These are phyloP conservation scores for Primulina tabacum DNA, from an alignment of 257 asterid genomes.

Conservation along the genomic window DNA sequence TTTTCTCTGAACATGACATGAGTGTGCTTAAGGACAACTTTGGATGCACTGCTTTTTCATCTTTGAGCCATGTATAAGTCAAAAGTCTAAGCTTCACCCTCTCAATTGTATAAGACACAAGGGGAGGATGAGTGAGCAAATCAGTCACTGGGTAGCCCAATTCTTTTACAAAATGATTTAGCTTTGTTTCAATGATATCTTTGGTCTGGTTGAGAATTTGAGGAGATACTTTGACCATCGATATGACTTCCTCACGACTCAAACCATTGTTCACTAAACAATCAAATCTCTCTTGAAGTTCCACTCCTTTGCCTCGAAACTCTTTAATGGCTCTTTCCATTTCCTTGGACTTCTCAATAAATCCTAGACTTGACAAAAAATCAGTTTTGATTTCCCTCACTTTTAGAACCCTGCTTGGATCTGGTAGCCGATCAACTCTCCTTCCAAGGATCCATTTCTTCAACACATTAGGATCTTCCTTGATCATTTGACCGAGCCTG, in stretches of 20 bases:
- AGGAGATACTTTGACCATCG: conserved; percentile 48
- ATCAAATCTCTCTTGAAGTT: conserved; percentile 70
- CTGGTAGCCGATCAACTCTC: conserved; percentile 33
- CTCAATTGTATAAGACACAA: conserved; percentile 38
- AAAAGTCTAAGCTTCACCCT: conserved; percentile 54
- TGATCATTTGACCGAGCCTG: conserved; percentile 47
- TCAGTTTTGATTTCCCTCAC: conserved; percentile 39
- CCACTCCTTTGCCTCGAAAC: conserved; percentile 55
- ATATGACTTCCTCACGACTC: conserved; percentile 38
- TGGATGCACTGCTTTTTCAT: conserved; percentile 35
- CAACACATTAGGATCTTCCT: conserved; percentile 51
- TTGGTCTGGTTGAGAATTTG: conserved; percentile 60
- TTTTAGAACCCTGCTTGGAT: conserved; percentile 28
- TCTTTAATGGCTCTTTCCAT: conserved; percentile 52
- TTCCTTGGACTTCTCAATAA: conserved; percentile 51
- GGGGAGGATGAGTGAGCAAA: conserved; percentile 44
- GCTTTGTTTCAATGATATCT: conserved; percentile 44
- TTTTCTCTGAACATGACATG: conserved; percentile 47
- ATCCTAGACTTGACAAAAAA: conserved; percentile 61
- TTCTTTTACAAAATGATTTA: conserved; percentile 42
- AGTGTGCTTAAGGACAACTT: conserved; percentile 65
- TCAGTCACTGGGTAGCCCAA: conserved; percentile 50
- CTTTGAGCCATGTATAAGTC: conserved; percentile 66
- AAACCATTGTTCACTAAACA: conserved; percentile 53
- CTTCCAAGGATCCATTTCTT: conserved; percentile 49